Conservation (phyloP, 345 rosid species). For the Gossypium ekmanianum region DNA sequence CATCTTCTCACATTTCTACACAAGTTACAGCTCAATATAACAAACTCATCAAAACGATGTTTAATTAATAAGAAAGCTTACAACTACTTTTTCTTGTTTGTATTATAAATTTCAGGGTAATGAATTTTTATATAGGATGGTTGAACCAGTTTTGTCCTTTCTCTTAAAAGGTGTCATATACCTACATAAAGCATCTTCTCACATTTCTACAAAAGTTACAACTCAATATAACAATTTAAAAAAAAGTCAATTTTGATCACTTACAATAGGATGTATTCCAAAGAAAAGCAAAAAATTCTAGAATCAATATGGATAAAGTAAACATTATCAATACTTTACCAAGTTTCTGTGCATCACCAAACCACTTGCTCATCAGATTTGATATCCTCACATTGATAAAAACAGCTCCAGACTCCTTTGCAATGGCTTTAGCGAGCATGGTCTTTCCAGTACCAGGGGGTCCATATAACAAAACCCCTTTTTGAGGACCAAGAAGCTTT, state of each 20-base stretch:
- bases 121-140: not conserved
- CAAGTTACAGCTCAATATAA: not conserved
- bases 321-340: conserved; percentile 45
- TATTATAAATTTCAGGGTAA: not conserved
- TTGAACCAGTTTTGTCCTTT: not conserved
- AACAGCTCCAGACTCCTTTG: conserved; percentile 95
- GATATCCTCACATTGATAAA: conserved; percentile 87
- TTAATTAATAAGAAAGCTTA: not conserved
- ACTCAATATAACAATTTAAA: not conserved
- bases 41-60: not conserved
- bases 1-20: not conserved
- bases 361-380: conserved; percentile 97
- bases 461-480: conserved; percentile 88
- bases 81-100: not conserved
- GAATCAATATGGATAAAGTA: not conserved
- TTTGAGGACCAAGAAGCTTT: conserved; percentile 95
- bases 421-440: conserved; percentile 98
- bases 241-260: not conserved
- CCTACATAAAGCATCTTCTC: not conserved
- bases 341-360: conserved; percentile 98
- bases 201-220: not conserved
- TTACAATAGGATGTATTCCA: not conserved
- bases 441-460: conserved; percentile 99
- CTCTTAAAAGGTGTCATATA: not conserved
- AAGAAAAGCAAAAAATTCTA: not conserved